phyloP scores from a whole-genome alignment of 2,329 filamentous ascomycete genomes.

The Paracamarosporium sp. region DNA sequence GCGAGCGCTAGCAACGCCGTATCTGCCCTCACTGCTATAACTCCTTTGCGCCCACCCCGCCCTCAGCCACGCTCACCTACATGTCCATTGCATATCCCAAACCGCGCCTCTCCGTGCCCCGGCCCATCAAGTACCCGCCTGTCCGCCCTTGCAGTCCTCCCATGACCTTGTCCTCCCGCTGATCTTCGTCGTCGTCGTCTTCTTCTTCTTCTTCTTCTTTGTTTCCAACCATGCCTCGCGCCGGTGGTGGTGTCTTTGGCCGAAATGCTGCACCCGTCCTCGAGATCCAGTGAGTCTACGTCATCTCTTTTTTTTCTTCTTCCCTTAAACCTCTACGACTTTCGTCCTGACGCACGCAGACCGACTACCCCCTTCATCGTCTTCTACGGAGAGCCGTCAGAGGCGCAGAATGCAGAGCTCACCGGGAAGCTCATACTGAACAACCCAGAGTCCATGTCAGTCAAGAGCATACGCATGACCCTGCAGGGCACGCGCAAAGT shows the following conservation, averaged over 20 bases:
- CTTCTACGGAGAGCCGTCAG: conserved; percentile 56
- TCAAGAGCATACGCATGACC: conserved; percentile 54
- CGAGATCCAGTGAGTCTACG: conserved; percentile 51
- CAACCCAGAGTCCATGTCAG: conserved; percentile 55
- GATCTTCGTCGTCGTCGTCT: too few relatives aligned
- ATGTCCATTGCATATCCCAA: not conserved
- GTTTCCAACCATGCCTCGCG: conserved; percentile 40
- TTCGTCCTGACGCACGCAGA: conserved; percentile 26
- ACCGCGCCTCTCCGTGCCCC: conserved; percentile 4
- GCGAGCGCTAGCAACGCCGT: not conserved
- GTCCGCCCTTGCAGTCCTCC: not conserved
- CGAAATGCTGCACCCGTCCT: conserved; percentile 39
- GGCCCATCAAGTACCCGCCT: not conserved
- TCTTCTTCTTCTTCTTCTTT: not conserved
- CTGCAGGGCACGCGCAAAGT: conserved; percentile 58
- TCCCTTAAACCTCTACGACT: not conserved
- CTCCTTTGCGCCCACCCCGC: not conserved
- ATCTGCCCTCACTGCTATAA: not conserved
- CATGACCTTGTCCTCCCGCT: conserved; percentile 17
- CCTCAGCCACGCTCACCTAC: conserved; percentile 8
- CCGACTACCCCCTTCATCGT: conserved; percentile 57
- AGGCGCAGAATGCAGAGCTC: conserved; percentile 53
- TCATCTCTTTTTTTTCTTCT: not conserved
- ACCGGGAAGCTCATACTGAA: conserved; percentile 55
- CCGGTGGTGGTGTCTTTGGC: conserved; percentile 44